phyloP scores from a whole-genome alignment of 352 stramenopile species.

The Phytophthora citrophthora region DNA sequence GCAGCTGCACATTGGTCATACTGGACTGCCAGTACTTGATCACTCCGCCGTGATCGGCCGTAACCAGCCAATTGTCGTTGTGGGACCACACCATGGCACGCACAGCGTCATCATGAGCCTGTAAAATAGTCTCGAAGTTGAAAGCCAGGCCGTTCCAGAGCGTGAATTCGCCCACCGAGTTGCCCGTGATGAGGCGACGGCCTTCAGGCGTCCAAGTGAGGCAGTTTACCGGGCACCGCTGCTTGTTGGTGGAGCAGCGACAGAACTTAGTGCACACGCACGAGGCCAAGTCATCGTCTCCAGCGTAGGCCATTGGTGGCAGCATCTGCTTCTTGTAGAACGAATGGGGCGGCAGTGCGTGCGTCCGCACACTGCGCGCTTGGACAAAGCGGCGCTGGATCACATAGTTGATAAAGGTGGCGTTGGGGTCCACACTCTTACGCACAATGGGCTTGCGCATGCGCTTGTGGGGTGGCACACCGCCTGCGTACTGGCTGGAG shows the following conservation, averaged over 20 bases:
- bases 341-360: conserved; percentile 75
- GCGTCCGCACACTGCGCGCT: conserved; percentile 51
- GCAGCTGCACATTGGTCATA: conserved; percentile 88
- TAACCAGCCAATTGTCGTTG: conserved; percentile 92
- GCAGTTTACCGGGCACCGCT: conserved; percentile 92
- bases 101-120: conserved; percentile 89
- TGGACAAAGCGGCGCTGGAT: conserved; percentile 75
- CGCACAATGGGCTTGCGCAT: conserved; percentile 89
- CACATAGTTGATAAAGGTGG: conserved; percentile 86
- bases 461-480: conserved; percentile 77
- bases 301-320: conserved; percentile 64
- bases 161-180: conserved; percentile 97
- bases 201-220: conserved; percentile 97
- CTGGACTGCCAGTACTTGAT: conserved; percentile 94
- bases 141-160: conserved; percentile 98
- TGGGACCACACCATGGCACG: conserved; percentile 92
- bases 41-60: conserved; percentile 88
- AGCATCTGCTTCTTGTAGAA: conserved; percentile 89
- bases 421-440: conserved; percentile 88
- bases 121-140: conserved; percentile 98
- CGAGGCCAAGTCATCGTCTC: conserved; percentile 72
- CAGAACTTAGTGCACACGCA: conserved; percentile 90
- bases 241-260: conserved; percentile 91
- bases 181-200: conserved; percentile 95
- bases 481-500: conserved; percentile 67